Percentiles rank a stretch among this genome's conserved stretches.
Conservation (phyloP, 1,284 basidiomycete species). For the Tylopilus sp. region DNA sequence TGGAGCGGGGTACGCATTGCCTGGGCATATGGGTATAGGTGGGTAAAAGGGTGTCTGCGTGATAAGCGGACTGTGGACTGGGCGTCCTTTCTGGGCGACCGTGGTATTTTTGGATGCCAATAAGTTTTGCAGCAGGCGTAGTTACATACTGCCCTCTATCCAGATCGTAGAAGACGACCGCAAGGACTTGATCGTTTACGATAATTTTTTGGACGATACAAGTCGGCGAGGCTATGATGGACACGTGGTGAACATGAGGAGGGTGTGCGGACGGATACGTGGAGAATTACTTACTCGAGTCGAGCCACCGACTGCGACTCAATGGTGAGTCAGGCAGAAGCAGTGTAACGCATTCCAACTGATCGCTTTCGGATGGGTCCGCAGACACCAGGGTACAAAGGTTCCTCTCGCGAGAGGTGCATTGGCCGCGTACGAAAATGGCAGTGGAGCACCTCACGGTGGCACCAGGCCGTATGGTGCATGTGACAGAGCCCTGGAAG, state of each 20-base stretch:
- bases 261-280: constrained; percentile 12
- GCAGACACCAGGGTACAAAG: constrained; percentile 36
- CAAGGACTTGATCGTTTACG: constrained; percentile 55
- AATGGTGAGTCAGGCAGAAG: constrained; percentile 59
- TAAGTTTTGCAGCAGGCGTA: constrained; percentile 54
- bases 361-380: constrained; percentile 37
- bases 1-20: constrained; percentile 36
- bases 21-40: constrained; percentile 32
- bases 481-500: constrained; percentile 53
- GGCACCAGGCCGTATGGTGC: constrained; percentile 48
- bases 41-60: constrained; percentile 30
- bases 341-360: constrained; percentile 42
- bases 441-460: constrained; percentile 58
- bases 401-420: constrained; percentile 48
- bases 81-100: constrained; percentile 32
- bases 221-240: constrained; percentile 43
- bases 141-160: constrained; percentile 46
- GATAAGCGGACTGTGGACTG: constrained; percentile 30
- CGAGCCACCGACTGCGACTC: constrained; percentile 56
- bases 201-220: constrained; percentile 63
- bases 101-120: constrained; percentile 50
- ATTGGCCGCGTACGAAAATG: constrained; percentile 47
- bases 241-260: constrained; percentile 29
- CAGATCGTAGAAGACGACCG: constrained; percentile 62
- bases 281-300: constrained; percentile 44